phyloP scores from a whole-genome alignment of 805 yeast genomes.

The Suhomyces pyralidae region DNA sequence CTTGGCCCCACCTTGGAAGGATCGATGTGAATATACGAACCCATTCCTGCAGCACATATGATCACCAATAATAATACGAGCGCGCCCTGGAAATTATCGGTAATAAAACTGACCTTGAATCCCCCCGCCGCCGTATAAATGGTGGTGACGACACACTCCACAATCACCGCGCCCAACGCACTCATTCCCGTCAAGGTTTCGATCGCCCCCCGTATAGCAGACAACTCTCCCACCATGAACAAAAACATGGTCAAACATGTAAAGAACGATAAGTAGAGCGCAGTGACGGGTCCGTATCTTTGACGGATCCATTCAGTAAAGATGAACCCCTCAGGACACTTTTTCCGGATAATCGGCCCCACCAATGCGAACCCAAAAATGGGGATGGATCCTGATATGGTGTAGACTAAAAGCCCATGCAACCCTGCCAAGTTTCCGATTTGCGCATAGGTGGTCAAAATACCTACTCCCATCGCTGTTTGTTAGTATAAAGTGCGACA shows the following conservation, averaged over 20 bases:
- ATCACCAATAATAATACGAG: slow-evolving; percentile 65
- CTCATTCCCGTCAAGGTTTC: slow-evolving; percentile 73
- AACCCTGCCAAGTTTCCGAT: slow-evolving; percentile 84
- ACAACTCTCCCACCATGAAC: slow-evolving; percentile 82
- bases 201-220: slow-evolving; percentile 76
- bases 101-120: slow-evolving; percentile 79
- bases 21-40: slow-evolving; percentile 66
- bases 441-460: slow-evolving; percentile 79
- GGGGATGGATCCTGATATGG: slow-evolving; percentile 77
- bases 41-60: slow-evolving; percentile 76
- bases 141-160: slow-evolving; percentile 83
- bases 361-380: slow-evolving; percentile 76
- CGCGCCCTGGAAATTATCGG: slow-evolving; percentile 82
- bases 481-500: slow-evolving; percentile 1
- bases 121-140: slow-evolving; percentile 89
- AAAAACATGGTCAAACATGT: slow-evolving; percentile 82
- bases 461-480: slow-evolving; percentile 83
- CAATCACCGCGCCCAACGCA: slow-evolving; percentile 77
- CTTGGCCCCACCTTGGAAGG: slow-evolving; percentile 59
- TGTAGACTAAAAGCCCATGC: slow-evolving; percentile 82
- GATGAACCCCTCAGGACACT: slow-evolving; percentile 88
- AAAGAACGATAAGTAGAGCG: slow-evolving; percentile 72
- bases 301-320: slow-evolving; percentile 92
- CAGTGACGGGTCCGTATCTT: slow-evolving; percentile 70
- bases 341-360: slow-evolving; percentile 75